phyloP scores from a whole-genome alignment of 495 filamentous ascomycete species.

The Lasiosphaeria hispida region DNA sequence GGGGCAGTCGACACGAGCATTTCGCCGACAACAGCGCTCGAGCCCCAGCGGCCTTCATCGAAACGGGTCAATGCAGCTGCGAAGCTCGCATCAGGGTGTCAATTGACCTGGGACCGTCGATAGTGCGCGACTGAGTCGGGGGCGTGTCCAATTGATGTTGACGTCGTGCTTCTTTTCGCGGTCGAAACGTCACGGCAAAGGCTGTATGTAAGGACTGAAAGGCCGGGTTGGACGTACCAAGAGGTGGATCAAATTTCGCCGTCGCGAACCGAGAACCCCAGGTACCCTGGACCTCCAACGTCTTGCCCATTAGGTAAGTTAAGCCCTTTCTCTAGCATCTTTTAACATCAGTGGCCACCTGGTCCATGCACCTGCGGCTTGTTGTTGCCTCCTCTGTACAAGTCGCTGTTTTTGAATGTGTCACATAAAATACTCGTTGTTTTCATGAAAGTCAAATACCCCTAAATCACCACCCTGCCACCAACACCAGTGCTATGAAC shows the following conservation, averaged over 20 bases:
- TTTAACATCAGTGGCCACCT: no score
- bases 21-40: conserved; percentile 33
- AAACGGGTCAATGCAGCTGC: conserved; percentile 8
- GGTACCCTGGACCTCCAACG: background rate
- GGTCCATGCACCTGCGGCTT: no score
- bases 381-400: background rate
- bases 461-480: no score
- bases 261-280: conserved; percentile 18
- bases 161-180: no score
- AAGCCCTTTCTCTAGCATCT: background rate
- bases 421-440: background rate
- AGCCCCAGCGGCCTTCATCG: conserved; percentile 33
- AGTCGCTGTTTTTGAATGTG: background rate
- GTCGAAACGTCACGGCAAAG: no score
- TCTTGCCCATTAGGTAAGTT: background rate
- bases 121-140: background rate
- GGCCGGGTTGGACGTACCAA: no score
- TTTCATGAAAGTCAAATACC: no score
- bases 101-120: conserved; percentile 7
- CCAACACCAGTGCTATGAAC: no score
- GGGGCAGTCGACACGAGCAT: conserved; percentile 21
- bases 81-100: conserved; percentile 17
- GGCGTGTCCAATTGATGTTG: conserved; percentile 2
- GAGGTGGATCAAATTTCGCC: conserved; percentile 19
- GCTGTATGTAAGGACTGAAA: no score